These are phyloP conservation scores for Yarrowia yakushimensis DNA, from an alignment of 805 yeast species.

Conservation along the genomic window DNA sequence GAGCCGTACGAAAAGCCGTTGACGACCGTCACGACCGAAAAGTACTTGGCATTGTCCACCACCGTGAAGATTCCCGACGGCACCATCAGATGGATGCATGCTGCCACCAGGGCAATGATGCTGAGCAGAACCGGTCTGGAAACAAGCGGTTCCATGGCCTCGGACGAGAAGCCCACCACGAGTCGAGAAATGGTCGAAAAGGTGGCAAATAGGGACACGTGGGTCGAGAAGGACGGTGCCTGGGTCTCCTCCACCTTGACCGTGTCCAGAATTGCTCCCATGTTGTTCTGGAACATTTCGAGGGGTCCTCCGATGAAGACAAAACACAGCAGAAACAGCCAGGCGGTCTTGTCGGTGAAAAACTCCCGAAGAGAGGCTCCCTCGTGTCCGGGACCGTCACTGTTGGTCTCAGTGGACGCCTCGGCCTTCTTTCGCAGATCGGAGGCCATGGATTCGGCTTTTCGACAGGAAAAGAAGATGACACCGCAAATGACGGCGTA, in stretches of 20 bases:
- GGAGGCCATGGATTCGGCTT: conserved; percentile 1
- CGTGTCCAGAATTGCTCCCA: conserved; percentile 65
- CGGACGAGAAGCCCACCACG: conserved; percentile 64
- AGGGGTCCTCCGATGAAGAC: conserved; percentile 74
- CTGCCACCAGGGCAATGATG: conserved; percentile 39
- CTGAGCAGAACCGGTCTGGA: conserved; percentile 36
- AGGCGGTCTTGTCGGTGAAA: conserved; percentile 40
- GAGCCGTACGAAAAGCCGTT: conserved; percentile 80
- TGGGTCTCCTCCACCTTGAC: conserved; percentile 33
- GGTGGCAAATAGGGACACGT: conserved; percentile 58
- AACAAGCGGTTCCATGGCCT: conserved; percentile 44
- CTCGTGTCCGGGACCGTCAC: conserved; percentile 13
- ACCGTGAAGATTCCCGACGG: conserved; percentile 30
- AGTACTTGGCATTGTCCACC: conserved; percentile 30
- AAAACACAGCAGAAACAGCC: conserved; percentile 60
- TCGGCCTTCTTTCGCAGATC: conserved; percentile 1
- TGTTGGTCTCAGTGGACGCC: background rate
- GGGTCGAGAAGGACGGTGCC: conserved; percentile 31
- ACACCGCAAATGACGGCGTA: conserved; percentile 32
- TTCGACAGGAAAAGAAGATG: conserved; percentile 32
- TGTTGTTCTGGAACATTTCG: conserved; percentile 78
- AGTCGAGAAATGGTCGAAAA: conserved; percentile 71
- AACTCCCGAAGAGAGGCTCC: conserved; percentile 14
- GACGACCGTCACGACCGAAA: conserved; percentile 43
- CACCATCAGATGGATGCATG: conserved; percentile 39